Evolutionary conservation across 768 basidiomycete species (phyloP), one percentile per base, ranked within the genome.

Genomic region (Mycena floridula): DNA sequence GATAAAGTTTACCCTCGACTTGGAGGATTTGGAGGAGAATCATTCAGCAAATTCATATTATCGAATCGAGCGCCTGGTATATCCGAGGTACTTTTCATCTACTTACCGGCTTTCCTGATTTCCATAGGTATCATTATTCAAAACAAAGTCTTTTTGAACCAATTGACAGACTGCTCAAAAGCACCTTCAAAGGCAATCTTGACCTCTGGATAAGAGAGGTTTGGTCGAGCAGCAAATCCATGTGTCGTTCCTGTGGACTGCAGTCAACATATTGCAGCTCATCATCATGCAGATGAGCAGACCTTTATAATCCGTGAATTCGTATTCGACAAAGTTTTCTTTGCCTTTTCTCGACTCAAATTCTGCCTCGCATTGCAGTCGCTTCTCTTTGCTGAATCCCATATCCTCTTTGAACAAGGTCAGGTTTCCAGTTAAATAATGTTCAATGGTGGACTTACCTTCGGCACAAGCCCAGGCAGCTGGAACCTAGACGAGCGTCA

Each of bases 301-400:
- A 72, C 74, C 72, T 64, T 67, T 66, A 45, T 72, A 74, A 5
- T 59, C 59, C 42, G 59, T 63, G 49, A 76, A 68, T 54, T 75
- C 73, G 42, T 70, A 72, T 7, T 73, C 69, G 1, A 73, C 59
- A 39, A 55, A 68, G 28, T 54, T 51, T 2, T 59, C 60, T 25
- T 64, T 65, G 12, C 56, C 66, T 32, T 66, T 66, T 25, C 67
- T 64, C 2, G 49, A 51, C 5, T 60, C 64, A 18, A 74, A 61
- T 2, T 59, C 44, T 13, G 65, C 64, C 47, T 76, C 68, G 2
- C 61, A 53, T 43, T 67, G 42, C 16, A 54, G 47, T 16, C 69
- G 65, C 4, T 58, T 47, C 21, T 53, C 22, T 2, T 54, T 50
- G 5, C 61, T 48, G 48, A 73, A 67, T 38, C 59, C 61, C 8